phyloP scores from a whole-genome alignment of 2,329 filamentous ascomycete genomes.

The Sclerotinia minor region DNA sequence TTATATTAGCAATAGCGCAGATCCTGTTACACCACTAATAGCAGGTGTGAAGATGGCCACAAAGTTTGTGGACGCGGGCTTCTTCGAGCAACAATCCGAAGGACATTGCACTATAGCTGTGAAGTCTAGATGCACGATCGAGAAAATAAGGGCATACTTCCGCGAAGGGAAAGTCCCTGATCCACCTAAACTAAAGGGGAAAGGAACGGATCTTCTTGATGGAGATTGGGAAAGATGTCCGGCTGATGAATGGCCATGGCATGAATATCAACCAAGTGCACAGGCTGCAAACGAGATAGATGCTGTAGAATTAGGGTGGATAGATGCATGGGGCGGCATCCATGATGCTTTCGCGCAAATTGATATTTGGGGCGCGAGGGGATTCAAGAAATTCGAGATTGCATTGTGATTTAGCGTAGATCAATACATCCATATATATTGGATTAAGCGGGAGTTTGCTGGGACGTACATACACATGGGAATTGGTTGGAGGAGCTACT shows the following conservation, averaged over 20 bases:
- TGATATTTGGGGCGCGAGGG: slow-evolving; percentile 14
- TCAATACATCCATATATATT: background rate
- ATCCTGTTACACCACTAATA: slow-evolving; percentile 44
- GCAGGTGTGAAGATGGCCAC: slow-evolving; percentile 39
- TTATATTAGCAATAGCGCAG: slow-evolving; percentile 45
- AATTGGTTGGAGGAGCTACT: background rate
- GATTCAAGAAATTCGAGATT: slow-evolving; percentile 6
- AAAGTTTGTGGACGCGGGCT: slow-evolving; percentile 37
- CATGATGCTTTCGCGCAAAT: slow-evolving; percentile 10
- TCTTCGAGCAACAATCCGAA: slow-evolving; percentile 38
- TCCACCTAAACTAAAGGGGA: slow-evolving; percentile 26
- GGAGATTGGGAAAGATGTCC: slow-evolving; percentile 37
- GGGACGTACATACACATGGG: background rate
- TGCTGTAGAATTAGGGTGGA: slow-evolving; percentile 6
- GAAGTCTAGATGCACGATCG: slow-evolving; percentile 35
- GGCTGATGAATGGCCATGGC: slow-evolving; percentile 36
- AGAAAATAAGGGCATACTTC: slow-evolving; percentile 36
- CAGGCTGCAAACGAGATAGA: background rate
- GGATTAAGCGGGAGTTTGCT: slow-evolving; percentile 5
- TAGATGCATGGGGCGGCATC: slow-evolving; percentile 21
- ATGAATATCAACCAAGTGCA: background rate
- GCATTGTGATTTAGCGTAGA: slow-evolving; percentile 1
- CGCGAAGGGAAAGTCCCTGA: slow-evolving; percentile 35
- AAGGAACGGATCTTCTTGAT: slow-evolving; percentile 28
- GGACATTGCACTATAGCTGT: slow-evolving; percentile 37